Evolutionary conservation across 306 rosid species (phyloP), one percentile per base, ranked within the genome.

Genomic region (Notholithocarpus densiflorus): DNA sequence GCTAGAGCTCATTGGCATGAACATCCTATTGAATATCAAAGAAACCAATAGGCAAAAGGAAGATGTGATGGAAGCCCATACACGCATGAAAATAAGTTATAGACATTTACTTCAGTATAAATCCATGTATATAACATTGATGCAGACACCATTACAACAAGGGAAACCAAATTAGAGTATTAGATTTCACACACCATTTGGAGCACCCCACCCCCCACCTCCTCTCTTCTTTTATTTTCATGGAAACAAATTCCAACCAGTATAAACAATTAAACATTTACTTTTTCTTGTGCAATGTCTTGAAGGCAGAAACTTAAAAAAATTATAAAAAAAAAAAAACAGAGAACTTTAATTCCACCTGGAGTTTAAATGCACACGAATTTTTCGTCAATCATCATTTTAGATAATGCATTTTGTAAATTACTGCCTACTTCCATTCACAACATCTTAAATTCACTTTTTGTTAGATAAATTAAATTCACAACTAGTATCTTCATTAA

Each of bases 31-130:
- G 26, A 8, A 68, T 34, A 17, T 40, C 6, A 68, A 18, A 26
- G 40, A 81, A 43, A 61, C 48, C 23, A 70, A 59, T n/a, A 65
- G 71, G 59, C 48, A 64, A 34, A 51, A 45, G 64, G 18, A 56
- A 56, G 72, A 59, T 70, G 59, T 60, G 37, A 71, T 76, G 73
- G 65, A 71, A 31, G 4, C n/a, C 19, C 19, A 20, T 8, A 2
- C 8, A 53, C 17, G 21, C 32, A 72, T 23, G 53, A 31, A 43
- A 62, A 78, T 71, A 20, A 21, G 24, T 34, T 24, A 40, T 4
- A 10, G 17, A 69, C 68, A 6, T 15, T 51, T 15, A 17, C 20
- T 37, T 75, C 20, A 23, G 40, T 10, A 62, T 27, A 62, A 27
- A 26, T 26, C n/a, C 69, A 62, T 14, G 6, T 27, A 27, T 13